phyloP scores from a whole-genome alignment of 106 monocot genomes.

The Gastrodia elata region DNA sequence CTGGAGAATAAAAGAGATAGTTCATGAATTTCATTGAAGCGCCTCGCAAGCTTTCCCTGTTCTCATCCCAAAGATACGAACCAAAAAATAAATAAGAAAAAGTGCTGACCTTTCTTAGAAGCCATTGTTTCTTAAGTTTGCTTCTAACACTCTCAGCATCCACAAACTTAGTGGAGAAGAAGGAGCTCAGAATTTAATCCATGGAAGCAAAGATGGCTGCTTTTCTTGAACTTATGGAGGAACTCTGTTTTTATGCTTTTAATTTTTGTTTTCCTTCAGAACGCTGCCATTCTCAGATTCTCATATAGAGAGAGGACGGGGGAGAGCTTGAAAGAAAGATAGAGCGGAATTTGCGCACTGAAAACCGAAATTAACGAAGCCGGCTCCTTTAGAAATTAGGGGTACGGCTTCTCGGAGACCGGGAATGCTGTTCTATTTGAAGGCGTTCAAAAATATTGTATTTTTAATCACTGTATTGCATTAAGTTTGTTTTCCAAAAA shows the following conservation, averaged over 20 bases:
- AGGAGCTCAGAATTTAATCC: neutral
- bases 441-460: neutral
- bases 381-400: neutral
- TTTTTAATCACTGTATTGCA: neutral
- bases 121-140: constrained; percentile 9
- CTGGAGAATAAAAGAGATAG: constrained; percentile 20
- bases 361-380: constrained; percentile 1
- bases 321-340: neutral
- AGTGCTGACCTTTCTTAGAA: constrained; percentile 17
- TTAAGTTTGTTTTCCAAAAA: neutral
- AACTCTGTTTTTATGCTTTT: too few species aligned
- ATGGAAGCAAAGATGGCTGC: neutral
- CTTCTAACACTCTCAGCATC: neutral
- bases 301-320: neutral
- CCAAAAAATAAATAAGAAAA: neutral
- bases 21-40: constrained; percentile 18
- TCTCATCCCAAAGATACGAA: neutral
- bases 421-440: neutral
- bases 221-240: neutral
- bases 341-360: neutral
- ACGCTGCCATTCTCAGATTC: neutral
- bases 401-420: constrained; percentile 2
- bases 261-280: neutral
- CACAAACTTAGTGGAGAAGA: neutral
- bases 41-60: neutral